Evolutionary conservation across 108 stramenopile species (phyloP).

Genomic region (Cyclotella atomus): DNA sequence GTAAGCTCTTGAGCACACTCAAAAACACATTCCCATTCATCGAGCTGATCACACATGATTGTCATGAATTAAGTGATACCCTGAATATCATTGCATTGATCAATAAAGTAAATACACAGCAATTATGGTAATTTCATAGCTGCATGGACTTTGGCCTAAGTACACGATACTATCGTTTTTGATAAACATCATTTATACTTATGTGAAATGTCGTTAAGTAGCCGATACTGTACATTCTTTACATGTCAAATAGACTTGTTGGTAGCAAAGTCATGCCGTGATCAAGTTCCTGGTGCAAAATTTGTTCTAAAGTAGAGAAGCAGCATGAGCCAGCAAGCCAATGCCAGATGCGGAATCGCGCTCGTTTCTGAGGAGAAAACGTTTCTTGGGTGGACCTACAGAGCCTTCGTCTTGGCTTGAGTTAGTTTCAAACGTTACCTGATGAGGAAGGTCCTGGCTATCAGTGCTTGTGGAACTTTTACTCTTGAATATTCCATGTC

Average conservation of each 20-base stretch:
- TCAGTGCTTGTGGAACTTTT: neutral
- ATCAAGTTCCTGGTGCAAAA: neutral
- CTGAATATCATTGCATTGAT: neutral
- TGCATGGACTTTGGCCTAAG: neutral
- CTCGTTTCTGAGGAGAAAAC: neutral
- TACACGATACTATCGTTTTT: neutral
- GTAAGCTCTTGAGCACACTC: neutral
- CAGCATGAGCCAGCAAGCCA: slow-evolving; percentile 2
- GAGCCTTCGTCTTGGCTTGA: slow-evolving; percentile 1
- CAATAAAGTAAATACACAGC: neutral
- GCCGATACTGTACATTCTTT: neutral
- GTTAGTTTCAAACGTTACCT: neutral
- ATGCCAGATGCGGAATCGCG: neutral
- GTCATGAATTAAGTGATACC: neutral
- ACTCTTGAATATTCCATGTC: neutral
- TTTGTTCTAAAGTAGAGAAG: neutral
- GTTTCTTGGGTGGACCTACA: neutral
- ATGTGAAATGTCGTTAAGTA: too few species aligned
- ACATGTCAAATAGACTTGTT: too few species aligned
- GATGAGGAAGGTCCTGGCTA: neutral
- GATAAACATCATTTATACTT: too few species aligned
- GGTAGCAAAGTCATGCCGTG: too few species aligned
- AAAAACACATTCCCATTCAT: too few species aligned
- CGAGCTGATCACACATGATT: neutral
- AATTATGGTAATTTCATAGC: neutral